Evolutionary conservation across 2,329 filamentous ascomycete genomes (phyloP).

Genomic region (Calonectria montana): DNA sequence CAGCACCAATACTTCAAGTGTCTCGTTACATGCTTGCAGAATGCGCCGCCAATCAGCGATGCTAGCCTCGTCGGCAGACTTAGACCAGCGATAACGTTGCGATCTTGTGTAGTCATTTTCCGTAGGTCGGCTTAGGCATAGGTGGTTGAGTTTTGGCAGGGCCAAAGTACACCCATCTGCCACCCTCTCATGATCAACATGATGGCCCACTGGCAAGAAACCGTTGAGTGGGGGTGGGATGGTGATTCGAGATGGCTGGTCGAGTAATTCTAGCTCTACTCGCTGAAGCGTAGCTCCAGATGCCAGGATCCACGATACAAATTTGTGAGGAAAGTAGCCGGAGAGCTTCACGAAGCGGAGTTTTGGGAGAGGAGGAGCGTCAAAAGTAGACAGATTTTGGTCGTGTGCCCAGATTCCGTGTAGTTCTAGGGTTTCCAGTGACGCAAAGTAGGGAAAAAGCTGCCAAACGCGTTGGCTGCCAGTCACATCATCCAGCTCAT

Average conservation of each 20-base stretch:
- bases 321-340: constrained; percentile 18
- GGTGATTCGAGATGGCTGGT: constrained; percentile 2
- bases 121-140: neutral
- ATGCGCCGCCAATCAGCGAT: neutral
- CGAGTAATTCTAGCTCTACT: constrained; percentile 30
- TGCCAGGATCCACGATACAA: constrained; percentile 17
- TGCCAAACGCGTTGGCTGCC: constrained; percentile 11
- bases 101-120: neutral
- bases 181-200: neutral
- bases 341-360: constrained; percentile 28
- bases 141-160: neutral
- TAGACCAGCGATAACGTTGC: neutral
- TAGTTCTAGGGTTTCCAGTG: constrained; percentile 26
- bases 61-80: neutral
- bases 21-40: neutral
- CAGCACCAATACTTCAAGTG: neutral
- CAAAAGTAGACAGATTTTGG: neutral
- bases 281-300: constrained; percentile 9
- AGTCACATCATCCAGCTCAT: neutral
- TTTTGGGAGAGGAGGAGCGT: neutral
- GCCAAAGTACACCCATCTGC: no score
- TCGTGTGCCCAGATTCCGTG: neutral
- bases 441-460: constrained; percentile 26
- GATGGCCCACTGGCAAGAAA: neutral
- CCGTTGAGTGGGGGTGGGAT: neutral